phyloP scores from a whole-genome alignment of 1,139 yeast species.

The Arxiozyma heterogenica region DNA sequence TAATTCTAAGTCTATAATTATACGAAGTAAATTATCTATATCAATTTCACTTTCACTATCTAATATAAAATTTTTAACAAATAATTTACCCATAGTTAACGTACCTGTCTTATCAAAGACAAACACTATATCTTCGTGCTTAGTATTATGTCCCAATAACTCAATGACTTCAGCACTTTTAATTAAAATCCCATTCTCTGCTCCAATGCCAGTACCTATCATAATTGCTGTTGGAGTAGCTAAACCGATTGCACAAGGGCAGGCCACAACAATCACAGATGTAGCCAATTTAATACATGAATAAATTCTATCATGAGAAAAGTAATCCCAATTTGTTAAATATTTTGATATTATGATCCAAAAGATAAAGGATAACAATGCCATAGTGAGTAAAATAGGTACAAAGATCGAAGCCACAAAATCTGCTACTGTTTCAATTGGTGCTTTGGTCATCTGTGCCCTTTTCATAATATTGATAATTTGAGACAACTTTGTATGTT shows the following conservation, averaged over 20 bases:
- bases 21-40: slow-evolving; percentile 1
- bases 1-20: slow-evolving; percentile 51
- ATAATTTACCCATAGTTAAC: slow-evolving; percentile 77
- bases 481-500: slow-evolving; percentile 77
- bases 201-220: slow-evolving; percentile 98
- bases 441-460: slow-evolving; percentile 83
- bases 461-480: slow-evolving; percentile 79
- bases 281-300: slow-evolving; percentile 77
- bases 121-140: slow-evolving; percentile 40
- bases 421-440: slow-evolving; percentile 86
- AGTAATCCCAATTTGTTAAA: slow-evolving; percentile 34
- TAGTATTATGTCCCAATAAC: slow-evolving; percentile 34
- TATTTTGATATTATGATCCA: slow-evolving; percentile 46
- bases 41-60: neutral
- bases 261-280: slow-evolving; percentile 90
- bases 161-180: slow-evolving; percentile 92
- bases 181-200: slow-evolving; percentile 76
- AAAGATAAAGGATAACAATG: slow-evolving; percentile 53
- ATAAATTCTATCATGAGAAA: slow-evolving; percentile 51
- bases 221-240: slow-evolving; percentile 98
- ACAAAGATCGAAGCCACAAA: slow-evolving; percentile 79
- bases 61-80: slow-evolving; percentile 32
- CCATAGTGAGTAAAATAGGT: slow-evolving; percentile 56
- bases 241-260: slow-evolving; percentile 94
- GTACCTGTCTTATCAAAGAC: slow-evolving; percentile 97